Evolutionary conservation across 2,329 filamentous ascomycete species (phyloP), one percentile per base, ranked within the genome.

Genomic region (Calycina herbarum): DNA sequence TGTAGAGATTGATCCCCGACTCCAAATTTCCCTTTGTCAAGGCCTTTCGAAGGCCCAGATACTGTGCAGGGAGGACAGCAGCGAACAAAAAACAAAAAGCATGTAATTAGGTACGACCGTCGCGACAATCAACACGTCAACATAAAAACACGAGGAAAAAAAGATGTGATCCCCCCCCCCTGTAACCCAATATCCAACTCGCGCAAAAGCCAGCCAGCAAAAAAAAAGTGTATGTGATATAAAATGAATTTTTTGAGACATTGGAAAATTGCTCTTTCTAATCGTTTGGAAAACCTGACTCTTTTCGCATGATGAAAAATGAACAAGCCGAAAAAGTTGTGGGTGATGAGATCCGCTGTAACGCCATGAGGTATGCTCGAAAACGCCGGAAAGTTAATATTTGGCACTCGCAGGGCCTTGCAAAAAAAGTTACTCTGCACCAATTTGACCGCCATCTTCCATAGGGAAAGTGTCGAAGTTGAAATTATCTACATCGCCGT

Each of bases 381-480:
- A 73, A 76, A 76, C 73, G 73, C 73, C 73, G 67, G 63, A 69
- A 72, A 73, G 48, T 68, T 69, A 67, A 69, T 64, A 64, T 68
- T 45, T 70, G 68, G 67, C 66, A 68, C 65, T 61, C 59, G 62
- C 58, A 60, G 64, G 61, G 62, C 57, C 62, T 20, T 29, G 20
- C 48, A 65, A 61, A 40, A 17, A 40, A 40, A 57, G 62, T 64
- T 66, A 88, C 58, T 88, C 85, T 68, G 85, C 83, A 62, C 82
- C 82, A 73, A 89, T 87, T 73, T 86, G 65, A 54, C 51, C 85
- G 64, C 82, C 79, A 51, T 80, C 80, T 66, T 87, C 85, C 78
- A 88, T 83, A 73, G 86, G 86, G 57, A 77, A 77, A 5, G 80
- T 76, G 67, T 79, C 79, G 72, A 89, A 89, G 76, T 85, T 84